Conservation (phyloP, 148 eudicot genomes). For the Chenopodium formosanum region DNA sequence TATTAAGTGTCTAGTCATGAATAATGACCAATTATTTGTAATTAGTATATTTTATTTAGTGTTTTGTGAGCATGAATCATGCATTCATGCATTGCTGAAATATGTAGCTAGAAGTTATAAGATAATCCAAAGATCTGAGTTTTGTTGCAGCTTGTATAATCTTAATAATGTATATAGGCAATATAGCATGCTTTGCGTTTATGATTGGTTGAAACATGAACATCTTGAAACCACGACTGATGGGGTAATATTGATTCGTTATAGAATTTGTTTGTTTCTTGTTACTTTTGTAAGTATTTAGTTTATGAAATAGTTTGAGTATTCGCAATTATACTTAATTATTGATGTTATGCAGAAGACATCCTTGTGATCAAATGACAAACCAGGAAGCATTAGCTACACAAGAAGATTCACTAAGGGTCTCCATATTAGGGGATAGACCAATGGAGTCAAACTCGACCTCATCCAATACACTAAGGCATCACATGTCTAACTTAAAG, state of each 20-base stretch:
- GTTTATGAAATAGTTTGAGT: too few relatives aligned
- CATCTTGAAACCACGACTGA: neutral
- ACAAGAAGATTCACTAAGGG: conserved; percentile 5
- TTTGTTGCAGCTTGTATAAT: neutral
- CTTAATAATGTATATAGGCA: neutral
- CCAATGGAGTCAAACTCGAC: conserved; percentile 28
- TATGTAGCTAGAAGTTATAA: neutral
- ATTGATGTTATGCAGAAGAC: conserved; percentile 11
- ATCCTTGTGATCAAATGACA: conserved; percentile 13
- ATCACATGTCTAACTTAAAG: conserved; percentile 28
- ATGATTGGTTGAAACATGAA: neutral
- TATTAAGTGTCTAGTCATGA: neutral
- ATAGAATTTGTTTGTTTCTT: neutral
- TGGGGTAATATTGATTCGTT: neutral
- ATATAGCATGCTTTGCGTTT: neutral
- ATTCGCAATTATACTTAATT: neutral
- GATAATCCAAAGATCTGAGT: neutral
- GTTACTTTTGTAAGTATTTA: neutral
- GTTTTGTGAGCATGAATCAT: neutral
- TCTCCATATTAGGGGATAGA: conserved; percentile 26
- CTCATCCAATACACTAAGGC: conserved; percentile 25
- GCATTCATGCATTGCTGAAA: neutral
- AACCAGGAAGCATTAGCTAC: conserved; percentile 10
- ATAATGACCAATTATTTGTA: neutral
- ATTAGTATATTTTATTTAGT: neutral